Percentiles rank a stretch among this genome's conserved stretches.
Conservation (phyloP, 371 early-diverging fungal species). For the Actinomortierella ambigua region DNA sequence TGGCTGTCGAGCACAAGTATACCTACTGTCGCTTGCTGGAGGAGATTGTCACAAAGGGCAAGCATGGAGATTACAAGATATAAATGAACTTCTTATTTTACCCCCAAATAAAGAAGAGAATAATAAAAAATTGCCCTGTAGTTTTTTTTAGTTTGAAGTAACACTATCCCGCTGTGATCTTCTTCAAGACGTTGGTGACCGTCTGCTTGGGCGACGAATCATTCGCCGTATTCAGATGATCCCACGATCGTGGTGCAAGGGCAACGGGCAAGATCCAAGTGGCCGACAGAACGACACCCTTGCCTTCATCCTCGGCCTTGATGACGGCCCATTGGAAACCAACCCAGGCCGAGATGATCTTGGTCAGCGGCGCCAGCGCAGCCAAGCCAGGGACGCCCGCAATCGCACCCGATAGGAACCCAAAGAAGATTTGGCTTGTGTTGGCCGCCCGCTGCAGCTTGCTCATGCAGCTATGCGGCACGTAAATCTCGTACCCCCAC, state of each 20-base stretch:
- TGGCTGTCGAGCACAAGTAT: slow-evolving; percentile 35
- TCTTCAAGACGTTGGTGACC: no score
- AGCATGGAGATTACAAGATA: slow-evolving; percentile 5
- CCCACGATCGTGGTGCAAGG: slow-evolving; percentile 47
- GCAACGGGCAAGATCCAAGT: slow-evolving; percentile 51
- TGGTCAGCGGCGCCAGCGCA: slow-evolving; percentile 37
- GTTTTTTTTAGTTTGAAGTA: no score
- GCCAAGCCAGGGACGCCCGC: slow-evolving; percentile 37
- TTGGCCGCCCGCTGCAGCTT: slow-evolving; percentile 36
- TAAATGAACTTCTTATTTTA: no score
- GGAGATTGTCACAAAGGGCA: slow-evolving; percentile 30
- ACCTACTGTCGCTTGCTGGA: slow-evolving; percentile 34
- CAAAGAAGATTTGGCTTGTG: slow-evolving; percentile 46
- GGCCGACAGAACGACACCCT: slow-evolving; percentile 47
- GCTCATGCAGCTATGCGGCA: slow-evolving; percentile 48
- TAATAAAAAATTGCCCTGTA: no score
- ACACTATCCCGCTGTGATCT: no score
- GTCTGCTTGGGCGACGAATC: neutral
- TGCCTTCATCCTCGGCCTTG: slow-evolving; percentile 35
- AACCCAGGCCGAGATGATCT: slow-evolving; percentile 50
- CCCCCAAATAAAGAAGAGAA: no score
- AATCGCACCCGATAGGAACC: slow-evolving; percentile 39
- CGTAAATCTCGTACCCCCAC: slow-evolving; percentile 54
- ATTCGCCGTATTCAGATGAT: slow-evolving; percentile 22
- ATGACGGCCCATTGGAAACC: slow-evolving; percentile 49